Conservation (phyloP, 148 eudicot genomes). For the Nepenthes mirabilis region DNA sequence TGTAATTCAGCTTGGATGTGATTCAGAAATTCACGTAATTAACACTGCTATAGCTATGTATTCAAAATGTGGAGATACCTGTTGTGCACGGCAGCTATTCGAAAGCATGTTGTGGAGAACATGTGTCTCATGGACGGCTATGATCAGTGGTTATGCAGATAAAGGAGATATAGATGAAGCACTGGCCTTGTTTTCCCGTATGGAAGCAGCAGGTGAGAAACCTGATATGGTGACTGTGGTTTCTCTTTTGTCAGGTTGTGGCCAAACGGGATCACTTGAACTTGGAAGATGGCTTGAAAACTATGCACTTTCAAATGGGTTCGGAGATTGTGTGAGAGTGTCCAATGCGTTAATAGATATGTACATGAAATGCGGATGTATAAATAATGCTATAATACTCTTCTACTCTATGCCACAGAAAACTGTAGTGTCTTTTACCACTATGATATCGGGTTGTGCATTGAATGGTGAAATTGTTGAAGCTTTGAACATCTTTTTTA, state of each 20-base stretch:
- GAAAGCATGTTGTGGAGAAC: constrained; percentile 32
- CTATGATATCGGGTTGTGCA: constrained; percentile 36
- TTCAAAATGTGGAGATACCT: constrained; percentile 39
- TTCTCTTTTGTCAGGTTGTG: constrained; percentile 40
- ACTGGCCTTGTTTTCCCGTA: constrained; percentile 28
- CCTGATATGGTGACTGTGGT: constrained; percentile 52
- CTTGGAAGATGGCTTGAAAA: constrained; percentile 47
- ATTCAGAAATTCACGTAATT: constrained; percentile 22
- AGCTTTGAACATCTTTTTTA: constrained; percentile 32
- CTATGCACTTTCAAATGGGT: constrained; percentile 21
- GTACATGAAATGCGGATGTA: constrained; percentile 58
- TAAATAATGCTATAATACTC: constrained; percentile 28
- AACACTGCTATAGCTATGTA: constrained; percentile 55
- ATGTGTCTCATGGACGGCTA: constrained; percentile 56
- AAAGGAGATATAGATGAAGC: constrained; percentile 43
- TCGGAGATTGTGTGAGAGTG: constrained; percentile 19
- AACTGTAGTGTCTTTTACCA: constrained; percentile 54
- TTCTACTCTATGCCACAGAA: constrained; percentile 32
- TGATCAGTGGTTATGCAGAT: constrained; percentile 28
- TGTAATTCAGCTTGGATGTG: constrained; percentile 34
- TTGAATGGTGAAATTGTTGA: constrained; percentile 40
- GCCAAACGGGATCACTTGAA: constrained; percentile 51
- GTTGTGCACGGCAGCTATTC: constrained; percentile 28
- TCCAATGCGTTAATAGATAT: constrained; percentile 51
- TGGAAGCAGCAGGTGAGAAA: constrained; percentile 37